Evolutionary conservation across 306 rosid genomes (phyloP).

Genomic region (Adenanthera pavonina): DNA sequence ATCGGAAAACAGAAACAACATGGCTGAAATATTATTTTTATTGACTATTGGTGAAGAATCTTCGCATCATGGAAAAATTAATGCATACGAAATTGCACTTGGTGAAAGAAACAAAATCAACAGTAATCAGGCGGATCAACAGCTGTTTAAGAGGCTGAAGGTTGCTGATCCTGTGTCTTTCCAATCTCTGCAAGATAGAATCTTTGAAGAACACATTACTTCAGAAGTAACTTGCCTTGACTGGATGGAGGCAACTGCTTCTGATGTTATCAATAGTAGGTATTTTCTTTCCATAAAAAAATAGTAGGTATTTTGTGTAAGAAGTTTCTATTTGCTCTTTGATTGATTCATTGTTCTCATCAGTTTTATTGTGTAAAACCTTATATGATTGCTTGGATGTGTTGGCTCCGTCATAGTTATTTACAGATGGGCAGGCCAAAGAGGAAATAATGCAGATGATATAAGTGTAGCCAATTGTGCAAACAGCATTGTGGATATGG

Average conservation of each 20-base stretch:
- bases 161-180: constrained; percentile 68
- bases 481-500: neutral
- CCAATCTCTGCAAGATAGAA: constrained; percentile 58
- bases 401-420: constrained; percentile 29
- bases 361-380: neutral
- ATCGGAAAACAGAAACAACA: constrained; percentile 50
- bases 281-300: constrained; percentile 32
- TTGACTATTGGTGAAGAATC: constrained; percentile 62
- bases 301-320: constrained; percentile 65
- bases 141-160: constrained; percentile 57
- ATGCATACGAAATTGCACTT: constrained; percentile 63
- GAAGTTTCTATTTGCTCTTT: constrained; percentile 29
- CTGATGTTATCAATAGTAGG: constrained; percentile 82
- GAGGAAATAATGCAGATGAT: constrained; percentile 11
- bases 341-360: constrained; percentile 15
- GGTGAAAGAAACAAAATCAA: constrained; percentile 51
- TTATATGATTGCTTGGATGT: constrained; percentile 18
- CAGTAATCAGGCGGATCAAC: constrained; percentile 47
- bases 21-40: constrained; percentile 59
- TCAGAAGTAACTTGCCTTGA: constrained; percentile 74
- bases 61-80: constrained; percentile 48
- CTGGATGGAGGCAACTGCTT: constrained; percentile 75
- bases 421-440: constrained; percentile 14
- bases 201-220: constrained; percentile 45
- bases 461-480: neutral